Evolutionary conservation across 2,329 filamentous ascomycete genomes (phyloP), one percentile per base, ranked within the genome.

Genomic region (Dactylellina sp.): DNA sequence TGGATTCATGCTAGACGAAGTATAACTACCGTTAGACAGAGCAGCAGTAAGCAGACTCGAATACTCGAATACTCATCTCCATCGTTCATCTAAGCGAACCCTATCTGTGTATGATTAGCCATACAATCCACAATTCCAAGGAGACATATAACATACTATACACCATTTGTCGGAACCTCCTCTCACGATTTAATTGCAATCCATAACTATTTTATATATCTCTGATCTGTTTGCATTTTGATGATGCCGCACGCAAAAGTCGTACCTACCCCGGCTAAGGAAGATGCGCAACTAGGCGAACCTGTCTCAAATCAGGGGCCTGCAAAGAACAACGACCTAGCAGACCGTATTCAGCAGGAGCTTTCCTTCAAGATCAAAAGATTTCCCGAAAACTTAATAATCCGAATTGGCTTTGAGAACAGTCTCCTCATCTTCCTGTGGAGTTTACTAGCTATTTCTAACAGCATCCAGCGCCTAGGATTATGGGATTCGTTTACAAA

Each of bases 321-420:
- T n/a, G 14, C 32, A 18, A 57, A 1, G 39, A 59, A 59, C 18
- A 39, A 59, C 14, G 16, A 47, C 14, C 14, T 59, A 14, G 55
- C 55, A 14, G 24, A 46, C 22, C 39, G 25, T 7, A 24, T 59
- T 14, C 39, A 59, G 40, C 37, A 59, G 40, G 55, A 59, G 40
- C 11, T 46, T 16, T 18, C n/a, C n/a, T 59, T 59, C 55, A 59
- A 59, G 22, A 22, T 59, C 16, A 59, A 32, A 22, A 46, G 55
- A 47, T 35, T 59, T 46, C 55, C 55, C 24, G 40, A 20, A 47
- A 59, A 59, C 18, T 7, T 47, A 5, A 32, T 47, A 32, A 46
- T 7, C 25, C 37, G 24, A 28, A 22, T 47, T 11, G 55, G 55
- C 37, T 35, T 59, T 18, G 55, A 59, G 20, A 59, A 47, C 2